These are phyloP conservation scores for Oryza coarctata DNA, from an alignment of 176 grass and related monocot species.

Conservation along the genomic window DNA sequence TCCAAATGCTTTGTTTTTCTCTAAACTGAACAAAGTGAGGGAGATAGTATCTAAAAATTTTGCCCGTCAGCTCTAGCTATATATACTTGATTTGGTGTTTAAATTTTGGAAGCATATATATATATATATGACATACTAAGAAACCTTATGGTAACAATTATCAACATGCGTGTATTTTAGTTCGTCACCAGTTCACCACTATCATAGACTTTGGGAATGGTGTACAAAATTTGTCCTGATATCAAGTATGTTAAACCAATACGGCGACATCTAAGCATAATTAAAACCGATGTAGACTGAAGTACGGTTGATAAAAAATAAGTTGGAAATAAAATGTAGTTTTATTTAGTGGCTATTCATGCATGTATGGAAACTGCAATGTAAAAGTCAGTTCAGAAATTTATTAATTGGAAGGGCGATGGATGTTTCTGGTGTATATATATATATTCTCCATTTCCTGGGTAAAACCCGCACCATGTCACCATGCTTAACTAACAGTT, in stretches of 20 bases:
- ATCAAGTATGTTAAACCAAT: slow-evolving; percentile 18
- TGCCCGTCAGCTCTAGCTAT: no score
- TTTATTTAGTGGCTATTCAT: background rate
- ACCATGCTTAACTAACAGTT: no score
- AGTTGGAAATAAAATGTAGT: background rate
- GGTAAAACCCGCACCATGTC: background rate
- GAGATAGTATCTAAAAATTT: no score
- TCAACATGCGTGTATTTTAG: no score
- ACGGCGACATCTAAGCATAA: slow-evolving; percentile 21
- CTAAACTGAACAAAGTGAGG: no score
- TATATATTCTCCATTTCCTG: background rate
- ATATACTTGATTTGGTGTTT: no score
- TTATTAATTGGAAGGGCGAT: background rate
- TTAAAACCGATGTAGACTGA: background rate
- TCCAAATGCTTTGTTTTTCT: no score
- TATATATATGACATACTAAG: no score
- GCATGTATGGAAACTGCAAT: background rate
- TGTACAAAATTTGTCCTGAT: slow-evolving; percentile 26
- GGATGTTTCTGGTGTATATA: background rate
- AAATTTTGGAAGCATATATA: no score
- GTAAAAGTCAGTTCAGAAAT: background rate
- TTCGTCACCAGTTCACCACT: no score
- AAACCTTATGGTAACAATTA: no score
- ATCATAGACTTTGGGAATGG: slow-evolving; percentile 13
- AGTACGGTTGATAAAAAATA: background rate